phyloP scores from a whole-genome alignment of 257 asterid species.

The Solanum etuberosum region DNA sequence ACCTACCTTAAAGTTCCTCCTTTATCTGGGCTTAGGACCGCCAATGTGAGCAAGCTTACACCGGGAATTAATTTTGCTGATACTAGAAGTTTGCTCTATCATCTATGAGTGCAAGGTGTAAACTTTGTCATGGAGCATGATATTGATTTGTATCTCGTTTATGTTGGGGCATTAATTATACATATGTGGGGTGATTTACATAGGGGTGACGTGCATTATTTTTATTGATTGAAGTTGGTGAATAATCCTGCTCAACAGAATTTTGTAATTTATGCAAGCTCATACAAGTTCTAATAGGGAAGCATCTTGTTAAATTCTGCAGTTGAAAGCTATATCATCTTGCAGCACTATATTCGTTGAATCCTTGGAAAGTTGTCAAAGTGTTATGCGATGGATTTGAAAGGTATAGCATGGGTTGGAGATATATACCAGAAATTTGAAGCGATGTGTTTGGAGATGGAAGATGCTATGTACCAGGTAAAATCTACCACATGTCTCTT shows the following conservation, averaged over 20 bases:
- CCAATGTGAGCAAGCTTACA: not conserved
- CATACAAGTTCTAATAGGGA: not conserved
- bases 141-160: not conserved
- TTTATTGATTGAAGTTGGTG: not conserved
- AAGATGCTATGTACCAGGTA: conserved; percentile 73
- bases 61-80: not conserved
- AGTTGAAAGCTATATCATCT: not conserved
- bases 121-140: not conserved
- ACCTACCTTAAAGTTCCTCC: not conserved
- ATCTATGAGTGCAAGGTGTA: not conserved
- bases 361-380: not conserved
- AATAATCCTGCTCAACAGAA: not conserved
- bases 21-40: not conserved
- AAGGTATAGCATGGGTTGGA: conserved; percentile 73
- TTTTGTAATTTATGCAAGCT: not conserved
- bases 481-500: not conserved
- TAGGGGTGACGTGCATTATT: not conserved
- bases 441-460: conserved; percentile 74
- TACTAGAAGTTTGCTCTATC: not conserved
- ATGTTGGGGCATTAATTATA: not conserved
- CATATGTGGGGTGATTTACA: not conserved
- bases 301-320: not conserved
- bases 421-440: conserved; percentile 56
- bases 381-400: conserved; percentile 38
- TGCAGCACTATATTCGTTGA: not conserved